These are phyloP conservation scores for Cudoniella acicularis DNA, from an alignment of 495 filamentous ascomycete genomes.

Conservation along the genomic window DNA sequence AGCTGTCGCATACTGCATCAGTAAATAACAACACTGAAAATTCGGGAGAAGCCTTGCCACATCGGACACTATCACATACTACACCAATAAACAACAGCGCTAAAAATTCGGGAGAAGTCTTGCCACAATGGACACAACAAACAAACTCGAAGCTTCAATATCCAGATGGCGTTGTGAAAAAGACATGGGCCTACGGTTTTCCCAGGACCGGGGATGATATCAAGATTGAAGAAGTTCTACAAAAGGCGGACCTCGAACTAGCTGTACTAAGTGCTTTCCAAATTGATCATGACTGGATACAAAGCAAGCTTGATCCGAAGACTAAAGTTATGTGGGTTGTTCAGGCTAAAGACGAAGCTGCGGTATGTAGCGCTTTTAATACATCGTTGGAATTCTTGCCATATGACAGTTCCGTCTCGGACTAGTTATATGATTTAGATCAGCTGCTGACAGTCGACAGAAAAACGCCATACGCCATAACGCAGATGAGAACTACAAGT, in stretches of 20 bases:
- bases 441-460: conserved; percentile 15
- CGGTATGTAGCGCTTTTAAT: conserved; percentile 19
- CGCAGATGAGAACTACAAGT: conserved; percentile 44
- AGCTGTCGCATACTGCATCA: neutral
- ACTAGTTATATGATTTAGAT: no score
- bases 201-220: conserved; percentile 64
- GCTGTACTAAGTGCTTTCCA: conserved; percentile 85
- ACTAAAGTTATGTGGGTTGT: conserved; percentile 66
- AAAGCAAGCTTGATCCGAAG: conserved; percentile 51
- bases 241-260: conserved; percentile 62
- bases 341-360: conserved; percentile 53
- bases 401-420: no score
- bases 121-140: conserved; percentile 1
- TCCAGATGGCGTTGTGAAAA: conserved; percentile 72
- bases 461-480: conserved; percentile 17
- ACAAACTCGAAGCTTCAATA: conserved; percentile 44
- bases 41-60: neutral
- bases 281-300: conserved; percentile 76
- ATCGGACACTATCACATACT: neutral
- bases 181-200: conserved; percentile 65
- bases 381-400: neutral
- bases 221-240: conserved; percentile 85
- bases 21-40: neutral
- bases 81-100: no score
- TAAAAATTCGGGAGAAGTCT: neutral